Evolutionary conservation across 345 rosid genomes (phyloP), one percentile per base, ranked within the genome.

Genomic region (Eucalyptus erythrocorys): DNA sequence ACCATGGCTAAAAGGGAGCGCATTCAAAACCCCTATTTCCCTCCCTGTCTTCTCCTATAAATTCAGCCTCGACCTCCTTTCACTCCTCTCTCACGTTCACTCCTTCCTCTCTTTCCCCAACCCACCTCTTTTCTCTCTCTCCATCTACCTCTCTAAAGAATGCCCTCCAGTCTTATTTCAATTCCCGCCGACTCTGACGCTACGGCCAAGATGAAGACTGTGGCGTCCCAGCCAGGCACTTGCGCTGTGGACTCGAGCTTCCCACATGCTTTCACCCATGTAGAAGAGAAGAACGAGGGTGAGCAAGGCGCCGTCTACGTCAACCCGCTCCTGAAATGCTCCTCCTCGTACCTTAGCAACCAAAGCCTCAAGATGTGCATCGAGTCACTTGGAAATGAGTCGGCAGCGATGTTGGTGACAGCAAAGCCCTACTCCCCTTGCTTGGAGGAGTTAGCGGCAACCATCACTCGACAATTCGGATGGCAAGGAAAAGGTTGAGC

Each of bases 351-450:
- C 64, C 94, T 97, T 6, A 94, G 95, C 71, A 92, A 90, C 59
- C 93, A 92, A 90, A 96, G 98, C 92, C 91, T 96, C 14, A 95
- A 95, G 90, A 94, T 95, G 94, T 96, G 99, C 92, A 97, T 99
- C 30, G 99, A 97, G 91, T 95, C 93, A 48, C 91, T 97, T 3
- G 99, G 98, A 10, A 94, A 94, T 68, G 99, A 97, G 92, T 95
- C 92, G 99, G 99, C 2, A 95, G 87, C 57, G 93, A 88, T 6
- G 89, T 48, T 88, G 94, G 91, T 40, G 91, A 92, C 26, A 76
- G 93, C 85, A 86, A 91, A 68, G 90, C 89, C 80, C 87, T 90
- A 22, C 85, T 32, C 47, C 51, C 47, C 85, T 32, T 14, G 19
- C 17, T 55, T 19, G 82, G 47, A 76, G 82, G 47, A 76, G 47